Conservation (phyloP, 805 yeast genomes). For the Grigorovia humatica region DNA sequence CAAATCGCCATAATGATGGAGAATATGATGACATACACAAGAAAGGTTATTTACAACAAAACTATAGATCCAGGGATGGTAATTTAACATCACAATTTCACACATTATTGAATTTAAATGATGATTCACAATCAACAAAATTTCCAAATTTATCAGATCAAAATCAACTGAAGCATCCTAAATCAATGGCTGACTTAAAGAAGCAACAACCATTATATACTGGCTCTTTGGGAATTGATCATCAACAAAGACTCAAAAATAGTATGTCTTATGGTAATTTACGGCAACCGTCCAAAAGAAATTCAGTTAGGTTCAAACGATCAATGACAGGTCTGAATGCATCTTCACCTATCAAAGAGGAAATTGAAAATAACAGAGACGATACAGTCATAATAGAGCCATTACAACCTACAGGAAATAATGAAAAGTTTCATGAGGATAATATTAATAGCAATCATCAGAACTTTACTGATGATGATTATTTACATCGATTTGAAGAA, state of each 20-base stretch:
- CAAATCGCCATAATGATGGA: slow-evolving; percentile 1
- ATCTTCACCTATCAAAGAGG: slow-evolving; percentile 8
- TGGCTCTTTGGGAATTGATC: neutral
- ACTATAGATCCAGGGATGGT: neutral
- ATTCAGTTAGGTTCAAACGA: slow-evolving; percentile 18
- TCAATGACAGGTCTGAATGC: slow-evolving; percentile 18
- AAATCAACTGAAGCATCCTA: slow-evolving; percentile 20
- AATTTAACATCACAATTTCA: slow-evolving; percentile 11
- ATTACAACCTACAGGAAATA: neutral
- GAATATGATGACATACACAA: neutral
- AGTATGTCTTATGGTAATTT: slow-evolving; percentile 23
- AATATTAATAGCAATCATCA: neutral
- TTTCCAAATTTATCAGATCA: neutral
- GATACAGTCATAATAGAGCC: neutral
- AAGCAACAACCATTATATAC: neutral
- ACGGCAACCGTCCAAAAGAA: slow-evolving; percentile 11
- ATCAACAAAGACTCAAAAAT: slow-evolving; percentile 10
- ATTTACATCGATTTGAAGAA: neutral
- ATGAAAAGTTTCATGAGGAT: too few relatives aligned
- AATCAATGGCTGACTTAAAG: slow-evolving; percentile 26
- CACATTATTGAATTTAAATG: neutral
- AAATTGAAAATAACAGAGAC: slow-evolving; percentile 8
- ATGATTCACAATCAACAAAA: slow-evolving; percentile 1
- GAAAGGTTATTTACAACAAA: neutral
- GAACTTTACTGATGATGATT: neutral